phyloP scores from a whole-genome alignment of 805 yeast genomes.

The Schizosaccharomyces octosporus region DNA sequence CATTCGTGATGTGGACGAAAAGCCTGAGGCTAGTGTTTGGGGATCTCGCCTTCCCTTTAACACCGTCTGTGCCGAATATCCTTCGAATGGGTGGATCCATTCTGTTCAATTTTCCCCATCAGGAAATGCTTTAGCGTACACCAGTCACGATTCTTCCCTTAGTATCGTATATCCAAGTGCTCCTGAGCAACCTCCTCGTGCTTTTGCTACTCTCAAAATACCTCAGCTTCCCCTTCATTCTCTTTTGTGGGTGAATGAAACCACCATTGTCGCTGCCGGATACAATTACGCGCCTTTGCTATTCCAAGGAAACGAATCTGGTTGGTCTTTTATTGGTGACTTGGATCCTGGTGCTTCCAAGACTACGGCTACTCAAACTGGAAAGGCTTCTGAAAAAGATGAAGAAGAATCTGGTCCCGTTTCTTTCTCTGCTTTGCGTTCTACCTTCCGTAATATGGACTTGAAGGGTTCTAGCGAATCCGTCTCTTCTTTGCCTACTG shows the following conservation, averaged over 20 bases:
- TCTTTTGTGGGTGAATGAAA: conserved; percentile 41
- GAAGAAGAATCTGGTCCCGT: conserved; percentile 34
- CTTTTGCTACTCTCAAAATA: conserved; percentile 34
- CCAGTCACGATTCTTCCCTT: conserved; percentile 67
- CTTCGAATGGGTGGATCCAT: conserved; percentile 69
- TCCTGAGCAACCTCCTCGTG: conserved; percentile 35
- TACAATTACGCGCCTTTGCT: conserved; percentile 77
- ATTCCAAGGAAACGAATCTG: conserved; percentile 39
- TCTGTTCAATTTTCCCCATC: conserved; percentile 65
- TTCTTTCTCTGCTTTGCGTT: conserved; percentile 18
- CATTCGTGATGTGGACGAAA: conserved; percentile 66
- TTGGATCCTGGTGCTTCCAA: conserved; percentile 37
- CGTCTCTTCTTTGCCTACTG: conserved; percentile 34
- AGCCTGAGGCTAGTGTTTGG: conserved; percentile 68
- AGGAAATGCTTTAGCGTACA: conserved; percentile 58
- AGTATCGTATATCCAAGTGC: conserved; percentile 58
- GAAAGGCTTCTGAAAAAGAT: conserved; percentile 4
- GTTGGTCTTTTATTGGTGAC: conserved; percentile 34
- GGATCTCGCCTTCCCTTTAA: conserved; percentile 89
- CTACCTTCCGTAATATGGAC: conserved; percentile 88
- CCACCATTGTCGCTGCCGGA: conserved; percentile 64
- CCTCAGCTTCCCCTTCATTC: conserved; percentile 60
- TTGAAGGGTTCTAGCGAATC: conserved; percentile 54
- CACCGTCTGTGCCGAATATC: conserved; percentile 62
- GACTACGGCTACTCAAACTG: conserved; percentile 16